Evolutionary conservation across 192 early-diverging fungal genomes (phyloP), one percentile per base, ranked within the genome.

Genomic region (Funneliformis geosporum): DNA sequence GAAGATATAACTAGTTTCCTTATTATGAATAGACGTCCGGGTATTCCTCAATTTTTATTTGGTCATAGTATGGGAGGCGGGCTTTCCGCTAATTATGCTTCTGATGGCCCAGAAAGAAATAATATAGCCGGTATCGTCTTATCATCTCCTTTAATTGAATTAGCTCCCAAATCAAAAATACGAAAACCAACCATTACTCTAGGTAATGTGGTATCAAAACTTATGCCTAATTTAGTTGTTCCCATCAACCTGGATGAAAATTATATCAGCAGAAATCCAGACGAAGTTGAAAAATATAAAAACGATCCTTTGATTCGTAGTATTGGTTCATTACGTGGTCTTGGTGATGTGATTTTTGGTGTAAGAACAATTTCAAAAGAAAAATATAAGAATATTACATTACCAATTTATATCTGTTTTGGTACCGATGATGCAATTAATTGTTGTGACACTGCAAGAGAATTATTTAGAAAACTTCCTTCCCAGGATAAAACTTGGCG

Each of bases 1-100:
- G 82, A 80, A n/a, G 90, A 91, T 64, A 84, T 91, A 33, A 85
- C 86, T 46, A 79, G 83, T 8, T 85, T 86, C 42, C 62, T 89
- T 21, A 18, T 80, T 28, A 76, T 82, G 27, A 65, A 75, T 3
- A 83, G 85, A 64, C 75, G 82, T 43, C 62, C 80, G 21, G 83
- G 82, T 43, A 39, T 86, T 46, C 89, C 88, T 38, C 79, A 87
- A 71, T 85, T 89, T 71, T 73, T 91, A 23, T 83, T 90, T 80
- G 88, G 90, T 43, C 89, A 89, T 73, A 86, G 85, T 8, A 78
- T 78, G 76, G 76, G 67, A n/a, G 67, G 67, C 42, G 39, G 39
- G 18, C 28, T 69, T 40, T 8, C 39, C n/a, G 12, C 39, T 40
- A 16, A 39, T 21, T 69, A 69, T 40, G 67, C 39, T 40, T 69